Evolutionary conservation across 1,284 basidiomycete species (phyloP), one percentile per base, ranked within the genome.

Genomic region (Xerocomus nothofagi): DNA sequence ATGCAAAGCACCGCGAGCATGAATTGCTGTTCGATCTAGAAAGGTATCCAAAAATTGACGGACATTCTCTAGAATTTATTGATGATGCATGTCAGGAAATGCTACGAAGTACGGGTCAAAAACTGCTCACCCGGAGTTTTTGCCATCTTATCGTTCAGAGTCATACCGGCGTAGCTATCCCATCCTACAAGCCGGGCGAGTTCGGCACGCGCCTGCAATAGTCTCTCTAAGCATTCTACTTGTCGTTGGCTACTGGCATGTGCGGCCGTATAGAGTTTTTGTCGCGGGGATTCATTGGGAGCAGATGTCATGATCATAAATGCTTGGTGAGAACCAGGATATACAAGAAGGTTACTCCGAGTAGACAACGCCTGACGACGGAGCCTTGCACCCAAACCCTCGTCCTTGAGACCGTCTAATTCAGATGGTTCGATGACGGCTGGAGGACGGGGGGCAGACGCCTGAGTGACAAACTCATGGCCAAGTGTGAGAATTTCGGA

Each of bases 61-160:
- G 21, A 97, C 93, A 66, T 96, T 93, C 57, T 86, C 91, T 88
- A 58, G n/a, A 32, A 32, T 36, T 20, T n/a, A n/a, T n/a, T 34
- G 20, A 18, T 24, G 30, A 42, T 49, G 39, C 44, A 47, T 23
- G 50, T 62, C 30, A 55, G 33, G 44, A 47, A 42, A 27, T 27
- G 21, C 10, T 45, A 33, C 21, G 42, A 31, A 40, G 33, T 33
- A 37, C 26, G 23, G 10, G 47, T 37, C 49, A 44, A 41, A 43
- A 44, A 65, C 10, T 7, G 23, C 79, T 55, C 53, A 85, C 88
- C 85, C 42, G 93, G 93, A 34, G 81, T 88, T 69, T 88, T 91
- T 5, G 93, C 93, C 94, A 98, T 98, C 73, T 96, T 98, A 70
- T 97, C 93, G 26, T 82, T 80, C 7, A 97, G 76, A 1, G 86